phyloP scores from a whole-genome alignment of 192 early-diverging fungal genomes.

The Piromyces sp. region DNA sequence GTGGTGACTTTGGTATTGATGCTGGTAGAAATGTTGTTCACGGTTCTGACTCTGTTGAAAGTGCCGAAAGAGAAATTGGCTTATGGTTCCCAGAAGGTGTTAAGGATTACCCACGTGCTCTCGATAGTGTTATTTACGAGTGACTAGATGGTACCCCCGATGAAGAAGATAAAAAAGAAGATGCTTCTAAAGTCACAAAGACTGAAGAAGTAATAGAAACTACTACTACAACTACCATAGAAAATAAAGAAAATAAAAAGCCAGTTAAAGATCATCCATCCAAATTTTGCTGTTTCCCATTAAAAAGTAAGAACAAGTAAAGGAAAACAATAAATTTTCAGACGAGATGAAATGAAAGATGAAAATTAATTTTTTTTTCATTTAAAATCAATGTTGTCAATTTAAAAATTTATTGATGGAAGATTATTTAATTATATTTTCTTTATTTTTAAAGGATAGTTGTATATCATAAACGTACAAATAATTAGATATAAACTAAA shows the following conservation, averaged over 20 bases:
- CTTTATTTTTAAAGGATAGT: too few relatives aligned
- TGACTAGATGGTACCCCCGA: slow-evolving; percentile 4
- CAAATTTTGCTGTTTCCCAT: not conserved
- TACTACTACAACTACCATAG: not conserved
- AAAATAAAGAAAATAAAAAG: not conserved
- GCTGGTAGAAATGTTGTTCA: slow-evolving; percentile 76
- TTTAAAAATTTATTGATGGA: too few relatives aligned
- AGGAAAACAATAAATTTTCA: not conserved
- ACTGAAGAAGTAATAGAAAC: not conserved
- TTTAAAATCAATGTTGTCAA: too few relatives aligned
- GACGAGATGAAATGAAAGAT: too few relatives aligned
- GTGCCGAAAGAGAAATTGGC: slow-evolving; percentile 71
- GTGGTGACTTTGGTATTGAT: slow-evolving; percentile 82
- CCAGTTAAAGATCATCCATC: not conserved
- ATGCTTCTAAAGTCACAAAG: not conserved
- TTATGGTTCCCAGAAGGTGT: slow-evolving; percentile 68
- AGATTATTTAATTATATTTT: too few relatives aligned
- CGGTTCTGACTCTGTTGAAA: slow-evolving; percentile 76
- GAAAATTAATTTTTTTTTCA: too few relatives aligned
- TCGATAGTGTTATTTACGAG: slow-evolving; percentile 59
- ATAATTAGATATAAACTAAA: too few relatives aligned
- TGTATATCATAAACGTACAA: too few relatives aligned
- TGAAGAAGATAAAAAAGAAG: not conserved
- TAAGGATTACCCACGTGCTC: slow-evolving; percentile 32
- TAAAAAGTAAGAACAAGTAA: not conserved